These are phyloP conservation scores for Dillenia suffruticosa DNA, from an alignment of 164 flowering plant genomes.

Conservation along the genomic window DNA sequence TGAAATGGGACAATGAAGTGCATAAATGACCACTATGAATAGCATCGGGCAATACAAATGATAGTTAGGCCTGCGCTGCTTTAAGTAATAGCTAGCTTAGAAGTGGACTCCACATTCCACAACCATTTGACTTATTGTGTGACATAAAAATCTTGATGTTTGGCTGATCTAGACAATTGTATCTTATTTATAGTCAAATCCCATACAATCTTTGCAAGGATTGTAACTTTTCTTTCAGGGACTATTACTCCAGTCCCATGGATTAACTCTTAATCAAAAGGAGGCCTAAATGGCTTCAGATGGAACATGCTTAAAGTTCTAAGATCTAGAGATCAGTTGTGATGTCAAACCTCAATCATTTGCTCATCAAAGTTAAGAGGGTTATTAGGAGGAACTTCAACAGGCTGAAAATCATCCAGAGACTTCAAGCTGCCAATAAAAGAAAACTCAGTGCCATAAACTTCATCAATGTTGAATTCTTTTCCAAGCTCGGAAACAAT, in stretches of 20 bases:
- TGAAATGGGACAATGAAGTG: too few species aligned
- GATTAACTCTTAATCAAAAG: background rate
- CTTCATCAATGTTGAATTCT: slow-evolving; percentile 83
- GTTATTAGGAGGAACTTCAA: slow-evolving; percentile 72
- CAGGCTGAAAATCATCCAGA: slow-evolving; percentile 53
- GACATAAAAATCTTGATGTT: too few species aligned
- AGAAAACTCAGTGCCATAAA: slow-evolving; percentile 70
- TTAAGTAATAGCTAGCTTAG: too few species aligned
- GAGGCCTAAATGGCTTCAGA: background rate
- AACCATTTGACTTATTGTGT: too few species aligned
- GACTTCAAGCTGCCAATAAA: slow-evolving; percentile 86
- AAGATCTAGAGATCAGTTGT: slow-evolving; percentile 1
- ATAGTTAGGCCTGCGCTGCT: too few species aligned
- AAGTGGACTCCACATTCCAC: too few species aligned
- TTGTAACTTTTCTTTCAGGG: too few species aligned
- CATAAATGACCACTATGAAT: too few species aligned
- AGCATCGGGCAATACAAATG: too few species aligned
- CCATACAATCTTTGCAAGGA: background rate
- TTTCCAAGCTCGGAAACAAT: slow-evolving; percentile 80
- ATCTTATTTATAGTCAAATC: background rate
- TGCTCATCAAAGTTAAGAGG: slow-evolving; percentile 69
- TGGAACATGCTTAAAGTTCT: background rate
- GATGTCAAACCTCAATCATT: slow-evolving; percentile 65
- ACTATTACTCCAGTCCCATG: background rate
- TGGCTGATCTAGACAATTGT: too few species aligned